Conservation (phyloP, 2,329 filamentous ascomycete species). For the Trichoderma sp. region DNA sequence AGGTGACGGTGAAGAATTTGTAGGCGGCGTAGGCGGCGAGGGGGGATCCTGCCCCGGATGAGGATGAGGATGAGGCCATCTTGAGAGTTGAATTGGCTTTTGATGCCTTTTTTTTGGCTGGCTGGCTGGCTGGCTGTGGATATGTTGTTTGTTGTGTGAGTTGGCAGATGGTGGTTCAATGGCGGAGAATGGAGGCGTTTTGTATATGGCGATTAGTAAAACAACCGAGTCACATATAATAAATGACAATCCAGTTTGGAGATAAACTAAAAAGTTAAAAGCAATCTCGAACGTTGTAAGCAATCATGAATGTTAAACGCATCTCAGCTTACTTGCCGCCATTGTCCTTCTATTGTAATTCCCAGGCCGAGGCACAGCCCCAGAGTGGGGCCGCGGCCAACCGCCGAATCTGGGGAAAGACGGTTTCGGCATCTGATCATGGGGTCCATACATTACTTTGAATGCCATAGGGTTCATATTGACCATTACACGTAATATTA, state of each 20-base stretch:
- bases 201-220: neutral
- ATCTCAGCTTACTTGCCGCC: neutral
- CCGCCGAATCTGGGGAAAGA: neutral
- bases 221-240: neutral
- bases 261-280: neutral
- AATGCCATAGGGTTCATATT: neutral
- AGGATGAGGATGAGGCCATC: slow-evolving; percentile 6
- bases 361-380: neutral
- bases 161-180: neutral
- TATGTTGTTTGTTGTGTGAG: neutral
- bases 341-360: neutral
- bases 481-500: neutral
- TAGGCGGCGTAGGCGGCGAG: slow-evolving; percentile 45
- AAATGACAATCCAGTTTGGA: neutral
- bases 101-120: neutral
- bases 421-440: neutral
- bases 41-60: slow-evolving; percentile 21
- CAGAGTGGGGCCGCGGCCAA: neutral
- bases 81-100: neutral
- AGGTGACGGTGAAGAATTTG: slow-evolving; percentile 70
- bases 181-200: too few relatives aligned
- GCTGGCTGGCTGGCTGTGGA: neutral
- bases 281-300: neutral
- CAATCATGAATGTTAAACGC: neutral
- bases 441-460: neutral